phyloP scores from a whole-genome alignment of 768 basidiomycete genomes.

The Tylopilus balloui region DNA sequence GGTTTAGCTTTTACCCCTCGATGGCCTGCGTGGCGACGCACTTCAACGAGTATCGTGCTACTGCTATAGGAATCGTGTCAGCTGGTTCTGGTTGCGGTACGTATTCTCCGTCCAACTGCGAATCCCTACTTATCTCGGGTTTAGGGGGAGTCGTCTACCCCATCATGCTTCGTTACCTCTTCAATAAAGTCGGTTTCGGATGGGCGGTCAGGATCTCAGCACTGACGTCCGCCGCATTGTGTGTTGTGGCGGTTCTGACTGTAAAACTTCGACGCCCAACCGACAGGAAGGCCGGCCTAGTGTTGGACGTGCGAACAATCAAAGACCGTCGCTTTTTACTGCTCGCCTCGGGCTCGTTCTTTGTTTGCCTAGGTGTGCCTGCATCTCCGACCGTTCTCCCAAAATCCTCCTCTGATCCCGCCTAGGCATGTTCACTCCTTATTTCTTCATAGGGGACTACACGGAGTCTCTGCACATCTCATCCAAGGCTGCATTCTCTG shows the following conservation, averaged over 20 bases:
- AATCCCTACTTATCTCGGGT: conserved; percentile 17
- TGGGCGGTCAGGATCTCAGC: conserved; percentile 61
- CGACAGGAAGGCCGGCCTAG: conserved; percentile 16
- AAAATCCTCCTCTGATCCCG: conserved; percentile 1
- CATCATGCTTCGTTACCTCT: conserved; percentile 56
- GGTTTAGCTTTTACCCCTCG: conserved; percentile 63
- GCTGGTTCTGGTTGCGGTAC: conserved; percentile 66
- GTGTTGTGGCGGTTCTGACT: conserved; percentile 43
- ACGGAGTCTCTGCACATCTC: conserved; percentile 39
- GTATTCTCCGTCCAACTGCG: conserved; percentile 8
- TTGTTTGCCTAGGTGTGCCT: conserved; percentile 56
- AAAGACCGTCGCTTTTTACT: conserved; percentile 51
- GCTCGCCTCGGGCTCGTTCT: conserved; percentile 48
- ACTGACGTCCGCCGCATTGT: conserved; percentile 45
- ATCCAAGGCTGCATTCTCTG: conserved; percentile 43
- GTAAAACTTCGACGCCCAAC: conserved; percentile 34
- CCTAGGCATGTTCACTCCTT: conserved; percentile 66
- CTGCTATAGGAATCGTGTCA: conserved; percentile 65
- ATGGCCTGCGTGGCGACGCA: conserved; percentile 63
- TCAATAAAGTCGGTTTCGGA: conserved; percentile 51
- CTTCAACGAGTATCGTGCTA: conserved; percentile 61
- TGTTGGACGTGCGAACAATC: conserved; percentile 30
- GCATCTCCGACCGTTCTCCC: background rate
- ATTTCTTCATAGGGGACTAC: conserved; percentile 65
- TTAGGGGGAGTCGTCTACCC: conserved; percentile 69